Percentiles rank a stretch among this genome's conserved stretches.
phyloP scores from a whole-genome alignment of 192 early-diverging fungal genomes.

The Podila verticillata region DNA sequence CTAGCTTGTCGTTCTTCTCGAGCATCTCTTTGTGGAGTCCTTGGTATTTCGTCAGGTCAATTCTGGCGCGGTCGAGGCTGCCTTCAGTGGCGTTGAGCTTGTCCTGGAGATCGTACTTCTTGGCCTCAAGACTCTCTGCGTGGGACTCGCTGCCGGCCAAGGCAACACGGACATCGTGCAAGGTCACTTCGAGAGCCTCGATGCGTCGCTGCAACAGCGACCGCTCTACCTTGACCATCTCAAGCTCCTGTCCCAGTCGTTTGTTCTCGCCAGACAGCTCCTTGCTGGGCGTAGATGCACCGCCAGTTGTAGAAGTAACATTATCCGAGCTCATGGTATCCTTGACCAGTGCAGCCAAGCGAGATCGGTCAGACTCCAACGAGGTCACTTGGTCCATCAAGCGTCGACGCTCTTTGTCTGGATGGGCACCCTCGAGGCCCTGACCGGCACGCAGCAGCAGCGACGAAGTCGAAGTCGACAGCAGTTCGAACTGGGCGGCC shows the following conservation, averaged over 20 bases:
- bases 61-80: constrained; percentile 23
- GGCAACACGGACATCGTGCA: constrained; percentile 47
- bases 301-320: not conserved
- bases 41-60: constrained; percentile 37
- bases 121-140: constrained; percentile 39
- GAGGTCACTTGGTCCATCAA: constrained; percentile 32
- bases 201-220: constrained; percentile 35
- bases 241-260: constrained; percentile 21
- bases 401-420: constrained; percentile 32
- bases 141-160: constrained; percentile 33
- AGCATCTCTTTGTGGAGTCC: constrained; percentile 35
- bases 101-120: constrained; percentile 47
- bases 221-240: constrained; percentile 33
- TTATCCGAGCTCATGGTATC: constrained; percentile 22
- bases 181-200: constrained; percentile 42
- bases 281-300: constrained; percentile 11
- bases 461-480: constrained; percentile 32
- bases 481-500: constrained; percentile 32
- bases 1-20: constrained; percentile 33
- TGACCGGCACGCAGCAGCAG: constrained; percentile 8
- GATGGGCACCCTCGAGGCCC: constrained; percentile 17
- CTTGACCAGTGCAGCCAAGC: constrained; percentile 43
- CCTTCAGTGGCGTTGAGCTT: constrained; percentile 32
- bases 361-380: constrained; percentile 37
- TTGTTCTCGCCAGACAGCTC: constrained; percentile 33